Base-by-base conservation (phyloP, 2,329 filamentous ascomycete species). In the Trichoderma atrobrunneum region DNA sequence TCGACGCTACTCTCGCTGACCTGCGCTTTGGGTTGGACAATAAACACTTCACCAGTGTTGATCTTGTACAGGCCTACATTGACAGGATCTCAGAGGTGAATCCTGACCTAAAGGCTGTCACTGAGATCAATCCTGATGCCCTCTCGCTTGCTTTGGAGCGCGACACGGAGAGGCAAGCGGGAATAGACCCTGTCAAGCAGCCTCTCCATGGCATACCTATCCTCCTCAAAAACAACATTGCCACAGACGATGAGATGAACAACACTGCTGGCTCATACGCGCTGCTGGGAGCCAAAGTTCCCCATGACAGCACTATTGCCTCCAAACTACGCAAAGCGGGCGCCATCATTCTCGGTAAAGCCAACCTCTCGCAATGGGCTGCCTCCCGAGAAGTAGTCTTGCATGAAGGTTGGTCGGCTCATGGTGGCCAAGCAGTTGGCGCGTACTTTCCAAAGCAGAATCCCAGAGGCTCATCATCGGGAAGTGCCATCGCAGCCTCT, bases 151-250 rank as follows among this genome's bases (percentile, higher is more conserved):
- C 84, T 0, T 76, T 74, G 2, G 72, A 76, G 1, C 74, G 83
- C 5, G 84, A 85, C 65, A 69, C 30, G 1, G 72, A 8, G 74
- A 78, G 72, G 36, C 66, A 67, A 2, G 73, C 74, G 6, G 59
- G 30, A 18, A 59, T 32, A 39, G 24, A 32, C 68, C 60, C 30
- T 7, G 5, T 24, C 1, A 36, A 62, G 28, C 36, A 34, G 14
- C 79, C 86, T 0, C 88, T 91, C 0, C 89, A 92, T 77, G 90
- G 90, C 7, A 84, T 92, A 5, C 90, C 90, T 0, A 86, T 92
- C 28, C 80, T 92, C 6, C 83, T 92, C 80, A 92, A 92, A 78
- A 87, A 91, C 80, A 91, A 90, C 77, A 91, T 92, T 63, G 89
- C 87, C 16, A 92, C 90, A 0, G 78, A 80, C 2, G 89, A 92